Percentiles rank a stretch among this genome's conserved stretches.
Conservation (phyloP, 345 rosid genomes). For the Raphanus sativus region DNA sequence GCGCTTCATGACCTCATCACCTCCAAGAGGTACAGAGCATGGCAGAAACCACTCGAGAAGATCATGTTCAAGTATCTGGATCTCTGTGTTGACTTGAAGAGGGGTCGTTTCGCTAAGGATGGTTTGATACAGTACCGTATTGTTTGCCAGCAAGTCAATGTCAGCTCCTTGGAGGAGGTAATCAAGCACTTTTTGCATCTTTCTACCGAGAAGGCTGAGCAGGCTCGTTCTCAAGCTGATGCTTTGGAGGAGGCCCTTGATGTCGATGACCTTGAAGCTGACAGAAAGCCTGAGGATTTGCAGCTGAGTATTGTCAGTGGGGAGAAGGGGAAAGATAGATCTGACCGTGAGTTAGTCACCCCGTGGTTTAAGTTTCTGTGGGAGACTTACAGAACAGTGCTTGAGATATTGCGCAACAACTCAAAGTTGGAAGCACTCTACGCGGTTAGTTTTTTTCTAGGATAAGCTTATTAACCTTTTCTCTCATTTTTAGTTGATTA, state of each 20-base stretch:
- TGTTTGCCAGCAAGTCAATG: constrained; percentile 93
- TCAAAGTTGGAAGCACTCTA: constrained; percentile 93
- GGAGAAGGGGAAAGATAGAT: constrained; percentile 95
- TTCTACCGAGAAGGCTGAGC: constrained; percentile 94
- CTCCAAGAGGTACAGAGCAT: constrained; percentile 83
- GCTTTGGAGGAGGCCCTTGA: constrained; percentile 97
- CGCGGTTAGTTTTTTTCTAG: constrained; percentile 58
- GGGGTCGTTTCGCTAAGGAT: constrained; percentile 91
- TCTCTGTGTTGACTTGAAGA: constrained; percentile 89
- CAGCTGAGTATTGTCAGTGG: constrained; percentile 97
- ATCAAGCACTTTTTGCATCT: constrained; percentile 92
- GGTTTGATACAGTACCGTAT: constrained; percentile 92
- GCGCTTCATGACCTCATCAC: constrained; percentile 84
- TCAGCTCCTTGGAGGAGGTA: constrained; percentile 92
- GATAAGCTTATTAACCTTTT: not conserved
- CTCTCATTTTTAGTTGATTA: constrained; percentile 3
- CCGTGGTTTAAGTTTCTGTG: constrained; percentile 99
- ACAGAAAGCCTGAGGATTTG: constrained; percentile 90
- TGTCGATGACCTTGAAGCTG: constrained; percentile 99
- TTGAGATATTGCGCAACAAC: constrained; percentile 88
- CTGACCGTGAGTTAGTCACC: constrained; percentile 90
- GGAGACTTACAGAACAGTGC: constrained; percentile 99
- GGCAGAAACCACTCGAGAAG: constrained; percentile 88
- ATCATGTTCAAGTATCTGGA: constrained; percentile 94
- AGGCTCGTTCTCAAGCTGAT: constrained; percentile 84